Evolutionary conservation across 106 monocot genomes (phyloP), one percentile per base, ranked within the genome.

Genomic region (Dioscorea alata): DNA sequence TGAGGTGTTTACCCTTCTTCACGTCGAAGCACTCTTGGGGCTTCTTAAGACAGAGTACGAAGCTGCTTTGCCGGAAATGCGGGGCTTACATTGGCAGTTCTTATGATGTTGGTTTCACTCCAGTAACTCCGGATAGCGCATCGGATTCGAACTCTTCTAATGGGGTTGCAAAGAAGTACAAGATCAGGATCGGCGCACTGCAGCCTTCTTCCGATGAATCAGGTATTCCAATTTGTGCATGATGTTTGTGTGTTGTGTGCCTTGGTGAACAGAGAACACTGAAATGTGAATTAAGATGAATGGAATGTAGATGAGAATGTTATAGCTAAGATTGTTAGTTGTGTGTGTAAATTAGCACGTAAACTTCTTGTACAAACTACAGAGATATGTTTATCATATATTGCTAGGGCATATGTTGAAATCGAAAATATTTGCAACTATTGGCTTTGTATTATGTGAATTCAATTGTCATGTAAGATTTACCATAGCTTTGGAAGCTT

Each of bases 1-100:
- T 80, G 42, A 80, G 65, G 33, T 87, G 87, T 72, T 21, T 73
- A 18, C 83, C 83, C 33, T 87, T 78, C 65, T 87, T 83, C 83
- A 72, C 42, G 34, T 83, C 87, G 0, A 78, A 65, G 61, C 66
- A 67, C 51, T 83, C 80, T 8, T 87, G 87, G 87, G 87, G 87
- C 10, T 65, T 87, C 65, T 81, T 84, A 74, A 76, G 80, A 59
- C 74, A 50, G 64, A 74, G 65, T 61, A 80, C 87, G 21, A 76
- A 74, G 60, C 60, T 87, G 33, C 74, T 74, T 15, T 87, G 87
- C 53, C 79, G 83, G 57, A 81, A 78, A 50, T 87, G 87, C 69
- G 87, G 87, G 13, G 74, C 72, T 21, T 67, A 66, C 48, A 75
- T 87, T 48, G 87, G 87, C n/a, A 74, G 34, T 54, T 68, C 74